Percentiles rank a stretch among this genome's conserved stretches.
Conservation (phyloP, 2,329 filamentous ascomycete species). For the Teratosphaeria viscida region DNA sequence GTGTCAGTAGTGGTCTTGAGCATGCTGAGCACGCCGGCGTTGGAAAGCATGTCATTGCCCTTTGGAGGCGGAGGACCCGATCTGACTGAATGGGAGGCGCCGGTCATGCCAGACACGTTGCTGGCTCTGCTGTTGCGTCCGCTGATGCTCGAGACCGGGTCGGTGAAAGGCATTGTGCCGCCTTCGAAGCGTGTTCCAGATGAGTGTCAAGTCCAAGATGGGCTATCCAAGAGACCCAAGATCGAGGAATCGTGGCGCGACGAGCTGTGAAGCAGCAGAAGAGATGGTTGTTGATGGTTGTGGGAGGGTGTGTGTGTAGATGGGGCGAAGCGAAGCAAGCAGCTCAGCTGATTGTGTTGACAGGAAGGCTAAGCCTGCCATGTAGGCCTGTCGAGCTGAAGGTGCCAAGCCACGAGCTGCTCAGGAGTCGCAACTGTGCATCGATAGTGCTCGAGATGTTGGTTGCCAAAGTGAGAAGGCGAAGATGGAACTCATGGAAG, state of each 20-base stretch:
- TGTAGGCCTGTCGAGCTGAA: neutral
- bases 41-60: constrained; percentile 22
- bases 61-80: constrained; percentile 19
- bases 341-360: neutral
- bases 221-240: constrained; percentile 22
- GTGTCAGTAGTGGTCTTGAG: constrained; percentile 40
- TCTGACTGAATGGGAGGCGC: constrained; percentile 18
- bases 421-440: neutral
- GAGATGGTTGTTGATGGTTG: constrained; percentile 5
- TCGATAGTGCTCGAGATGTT: neutral
- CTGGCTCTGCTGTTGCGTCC: constrained; percentile 39
- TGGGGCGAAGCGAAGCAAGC: neutral
- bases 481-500: neutral
- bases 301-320: neutral
- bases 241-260: constrained; percentile 11
- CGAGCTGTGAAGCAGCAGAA: constrained; percentile 7
- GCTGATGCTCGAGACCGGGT: constrained; percentile 35
- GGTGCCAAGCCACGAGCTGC: neutral
- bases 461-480: neutral
- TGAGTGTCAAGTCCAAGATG: constrained; percentile 15
- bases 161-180: constrained; percentile 35
- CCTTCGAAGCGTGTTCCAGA: constrained; percentile 16
- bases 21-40: constrained; percentile 39
- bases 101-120: constrained; percentile 31
- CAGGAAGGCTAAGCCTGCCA: constrained; percentile 5